Base-by-base conservation (phyloP, 176 grass and related monocot species). In the Leersia perrieri region DNA sequence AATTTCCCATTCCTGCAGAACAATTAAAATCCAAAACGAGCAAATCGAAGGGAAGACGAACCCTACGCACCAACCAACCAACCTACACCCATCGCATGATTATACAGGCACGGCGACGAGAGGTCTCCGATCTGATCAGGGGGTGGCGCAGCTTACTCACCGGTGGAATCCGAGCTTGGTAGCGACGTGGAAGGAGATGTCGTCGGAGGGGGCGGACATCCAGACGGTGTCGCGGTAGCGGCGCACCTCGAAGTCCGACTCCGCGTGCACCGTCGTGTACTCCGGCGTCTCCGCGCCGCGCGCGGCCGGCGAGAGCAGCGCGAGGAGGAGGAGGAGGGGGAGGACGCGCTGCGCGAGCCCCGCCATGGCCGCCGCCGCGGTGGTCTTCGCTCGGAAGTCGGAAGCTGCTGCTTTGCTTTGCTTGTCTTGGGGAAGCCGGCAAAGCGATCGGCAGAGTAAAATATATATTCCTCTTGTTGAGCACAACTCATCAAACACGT, bases 221-320 rank as follows among this genome's bases (percentile, higher is more conserved):
- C 94, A 97, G 44, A 87, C 88, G 35, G 88, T 92, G 29, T 85
- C 72, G 68, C 77, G 63, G 89, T 97, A 94, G 66, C 83, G 58
- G 28, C 94, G 89, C 70, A 97, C 88, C 87, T 94, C 89, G 89
- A 97, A 97, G 74, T 94, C 94, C 13, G 92, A 90, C 60, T 94
- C 94, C 28, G 77, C 62, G 78, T 94, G 94, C 58, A 94, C 80
- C 62, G 87, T 91, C 58, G 87, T 77, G 87, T 85, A 97, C 84
- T 94, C 76, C 60, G 94, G 94, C 67, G 92, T 92, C 80, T 97
- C 94, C 45, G 77, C 72, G 31, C 71, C 72, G 14, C 63, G 33
- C 62, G 63, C 53, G 28, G 82, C 38, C 39, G 70, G 75, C 25
- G 63, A 25, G 34, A 78, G 34, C 16, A 88, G 53, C 63, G 22